phyloP scores from a whole-genome alignment of 73 alveolate species.

The Symbiodinium natans region DNA sequence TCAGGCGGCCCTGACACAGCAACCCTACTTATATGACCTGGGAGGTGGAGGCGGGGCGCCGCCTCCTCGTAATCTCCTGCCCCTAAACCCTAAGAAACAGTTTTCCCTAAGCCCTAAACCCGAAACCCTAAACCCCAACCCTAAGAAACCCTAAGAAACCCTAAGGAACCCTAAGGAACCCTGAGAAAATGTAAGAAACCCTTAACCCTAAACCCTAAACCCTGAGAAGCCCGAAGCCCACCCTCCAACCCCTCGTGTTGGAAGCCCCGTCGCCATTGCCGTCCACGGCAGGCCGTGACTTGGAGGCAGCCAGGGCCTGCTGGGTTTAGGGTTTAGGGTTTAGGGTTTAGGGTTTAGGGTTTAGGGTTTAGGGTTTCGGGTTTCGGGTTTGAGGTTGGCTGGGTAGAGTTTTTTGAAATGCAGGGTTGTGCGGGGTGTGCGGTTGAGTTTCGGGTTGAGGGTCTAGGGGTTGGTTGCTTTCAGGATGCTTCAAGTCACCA shows the following conservation, averaged over 20 bases:
- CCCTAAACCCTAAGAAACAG: background rate
- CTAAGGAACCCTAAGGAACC: background rate
- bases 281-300: slow-evolving; percentile 74
- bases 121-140: background rate
- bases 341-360: background rate
- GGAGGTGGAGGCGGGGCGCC: too few species aligned
- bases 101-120: background rate
- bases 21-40: too few species aligned
- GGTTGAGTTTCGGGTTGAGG: background rate
- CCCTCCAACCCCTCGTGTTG: background rate
- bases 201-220: background rate
- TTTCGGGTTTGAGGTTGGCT: background rate
- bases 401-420: background rate
- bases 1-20: too few species aligned
- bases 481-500: too few species aligned
- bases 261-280: background rate
- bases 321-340: background rate
- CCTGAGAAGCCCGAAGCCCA: background rate
- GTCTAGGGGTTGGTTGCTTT: background rate
- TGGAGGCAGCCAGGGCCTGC: slow-evolving; percentile 13
- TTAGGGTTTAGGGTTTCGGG: background rate
- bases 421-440: background rate
- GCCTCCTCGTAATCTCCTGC: background rate
- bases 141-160: background rate
- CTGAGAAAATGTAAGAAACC: background rate